Evolutionary conservation across 2,329 filamentous ascomycete species (phyloP), one percentile per base, ranked within the genome.

Genomic region (Pezicula radicicola): DNA sequence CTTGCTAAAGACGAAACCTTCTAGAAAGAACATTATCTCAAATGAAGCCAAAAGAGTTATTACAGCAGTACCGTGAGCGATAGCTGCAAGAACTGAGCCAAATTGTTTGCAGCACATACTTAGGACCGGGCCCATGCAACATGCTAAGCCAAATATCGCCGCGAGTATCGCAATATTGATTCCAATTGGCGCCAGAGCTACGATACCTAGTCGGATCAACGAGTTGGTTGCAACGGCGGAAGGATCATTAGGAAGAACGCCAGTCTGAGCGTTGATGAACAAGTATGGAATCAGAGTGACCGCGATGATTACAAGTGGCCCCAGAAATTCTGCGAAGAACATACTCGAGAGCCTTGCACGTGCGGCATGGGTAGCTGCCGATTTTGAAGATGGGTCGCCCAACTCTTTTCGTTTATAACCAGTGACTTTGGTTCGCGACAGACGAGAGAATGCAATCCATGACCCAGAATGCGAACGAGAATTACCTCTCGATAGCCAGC

Each of bases 81-180:
- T 96, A 49, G 85, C 94, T 7, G 94, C 94, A 35, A 99, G 78
- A 4, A 99, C 94, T 49, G 91, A 88, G 66, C 94, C 94, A 57
- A 97, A 97, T 73, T 97, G 97, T 85, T 99, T 99, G 83, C 94
- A 99, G 78, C 94, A 99, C 90, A 99, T 96, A 76, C 91, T 89
- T 48, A 99, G 80, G 13, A 99, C 59, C 0, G 94, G 94, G 54
- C 94, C 94, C 89, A 97, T 97, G 72, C 90, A 99, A 69, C 94
- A 99, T 47, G 94, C 94, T 90, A 99, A 92, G 46, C 76, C 88
- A 68, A 99, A 99, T 73, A 99, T 85, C 48, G 75, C 81, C 51
- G 72, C 81, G 2, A 93, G 75, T 7, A 91, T 82, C 73, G 91
- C 94, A 19, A 92, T 91, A 66, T 99, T 99, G 72, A 99, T 73